Conservation (phyloP, 2,329 filamentous ascomycete genomes). For the Pyrenochaeta sp. region DNA sequence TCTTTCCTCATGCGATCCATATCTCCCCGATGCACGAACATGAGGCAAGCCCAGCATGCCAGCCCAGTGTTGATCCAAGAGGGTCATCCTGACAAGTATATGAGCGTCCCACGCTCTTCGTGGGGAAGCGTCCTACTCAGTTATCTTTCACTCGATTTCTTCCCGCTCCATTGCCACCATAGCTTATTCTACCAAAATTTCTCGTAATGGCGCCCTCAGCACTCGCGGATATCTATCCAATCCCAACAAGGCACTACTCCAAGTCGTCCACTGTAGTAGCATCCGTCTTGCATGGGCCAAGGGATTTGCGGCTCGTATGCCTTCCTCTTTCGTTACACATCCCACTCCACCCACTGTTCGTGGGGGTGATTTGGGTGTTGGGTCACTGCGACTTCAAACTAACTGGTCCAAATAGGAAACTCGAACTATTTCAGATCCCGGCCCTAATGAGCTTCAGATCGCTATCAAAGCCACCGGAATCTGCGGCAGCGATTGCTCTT, state of each 20-base stretch:
- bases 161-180: constrained; percentile 29
- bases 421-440: constrained; percentile 62
- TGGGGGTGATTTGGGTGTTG: constrained; percentile 39
- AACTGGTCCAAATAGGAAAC: constrained; percentile 57
- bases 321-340: constrained; percentile 41
- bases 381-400: constrained; percentile 22
- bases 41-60: constrained; percentile 37
- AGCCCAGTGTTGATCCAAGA: constrained; percentile 36
- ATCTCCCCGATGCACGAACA: constrained; percentile 48
- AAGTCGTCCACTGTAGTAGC: constrained; percentile 49
- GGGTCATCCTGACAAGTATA: constrained; percentile 42
- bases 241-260: constrained; percentile 47
- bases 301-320: constrained; percentile 52
- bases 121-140: constrained; percentile 42
- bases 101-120: constrained; percentile 48
- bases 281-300: constrained; percentile 52
- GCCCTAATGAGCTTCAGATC: constrained; percentile 67
- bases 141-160: constrained; percentile 33
- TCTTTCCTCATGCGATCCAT: constrained; percentile 41
- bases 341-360: constrained; percentile 41
- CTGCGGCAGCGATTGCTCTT: constrained; percentile 74
- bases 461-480: constrained; percentile 71
- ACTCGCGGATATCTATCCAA: constrained; percentile 49
- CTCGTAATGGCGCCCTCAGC: constrained; percentile 52
- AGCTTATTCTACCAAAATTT: constrained; percentile 26